Evolutionary conservation across 2,329 filamentous ascomycete genomes (phyloP), one percentile per base, ranked within the genome.

Genomic region (Albifimbria verrucaria): DNA sequence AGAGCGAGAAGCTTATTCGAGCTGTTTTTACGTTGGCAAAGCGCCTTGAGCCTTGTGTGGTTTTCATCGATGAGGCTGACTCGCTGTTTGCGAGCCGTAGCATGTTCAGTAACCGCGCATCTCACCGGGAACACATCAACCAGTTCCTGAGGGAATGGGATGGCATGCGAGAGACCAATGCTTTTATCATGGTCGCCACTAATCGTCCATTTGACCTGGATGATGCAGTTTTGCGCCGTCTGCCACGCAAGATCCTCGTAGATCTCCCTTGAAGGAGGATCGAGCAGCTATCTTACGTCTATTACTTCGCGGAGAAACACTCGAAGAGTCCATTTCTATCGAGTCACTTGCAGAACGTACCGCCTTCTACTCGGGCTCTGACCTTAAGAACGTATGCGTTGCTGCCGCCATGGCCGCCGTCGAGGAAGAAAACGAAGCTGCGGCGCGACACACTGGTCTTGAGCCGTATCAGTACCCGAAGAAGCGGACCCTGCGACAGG

Each of bases 131-230:
- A 68, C 87, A 94, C 51, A 92, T 97, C 69, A 99, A 97, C 66
- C 93, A 99, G 71, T 97, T 97, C 69, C 76, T 99, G 48, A 88
- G 92, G 51, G 93, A 97, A 69, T 97, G 93, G 94, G 94, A 97
- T 62, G 94, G 94, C 11, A 87, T 97, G 77, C 77, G 77, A 51
- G 88, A 89, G 61, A 82, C 86, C 46, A 89, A 88, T 18, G 91
- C 93, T 3, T 97, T 99, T 68, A 93, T 99, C 70, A 97, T 99
- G 92, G 92, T 97, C 0, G 93, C 94, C 24, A 97, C 92, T 9
- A 97, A 99, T 70, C 81, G 93, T 10, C 94, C 94, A 0, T 97
- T 96, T 64, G 94, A 97, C 65, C 82, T 99, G 1, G 94, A 99
- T 63, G 90, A 94, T 62, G 90, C 90, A 10, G 88, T 94, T 10